phyloP scores from a whole-genome alignment of 2,329 filamentous ascomycete genomes.

The Metarhizium album region DNA sequence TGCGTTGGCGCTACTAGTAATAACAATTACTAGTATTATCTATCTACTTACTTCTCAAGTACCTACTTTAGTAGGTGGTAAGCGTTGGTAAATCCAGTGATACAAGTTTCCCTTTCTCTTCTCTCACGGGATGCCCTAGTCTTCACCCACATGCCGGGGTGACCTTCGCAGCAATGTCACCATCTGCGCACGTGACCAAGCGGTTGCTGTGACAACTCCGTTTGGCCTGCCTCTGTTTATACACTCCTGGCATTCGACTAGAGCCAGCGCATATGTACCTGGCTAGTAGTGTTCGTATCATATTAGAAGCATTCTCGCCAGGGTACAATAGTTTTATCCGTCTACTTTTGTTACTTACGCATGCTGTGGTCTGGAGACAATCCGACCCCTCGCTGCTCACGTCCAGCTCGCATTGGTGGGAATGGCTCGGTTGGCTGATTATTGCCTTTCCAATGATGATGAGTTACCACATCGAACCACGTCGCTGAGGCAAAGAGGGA shows the following conservation, averaged over 20 bases:
- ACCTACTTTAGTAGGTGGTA: too few relatives aligned
- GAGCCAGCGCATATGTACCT: background rate
- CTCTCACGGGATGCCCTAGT: too few relatives aligned
- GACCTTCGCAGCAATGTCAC: too few relatives aligned
- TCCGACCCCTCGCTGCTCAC: background rate
- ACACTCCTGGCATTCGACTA: background rate
- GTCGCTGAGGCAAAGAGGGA: slow-evolving; percentile 13
- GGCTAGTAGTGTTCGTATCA: background rate
- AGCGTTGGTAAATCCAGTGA: too few relatives aligned
- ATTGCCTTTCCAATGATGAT: slow-evolving; percentile 25
- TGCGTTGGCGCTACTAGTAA: too few relatives aligned
- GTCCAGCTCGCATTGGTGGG: background rate
- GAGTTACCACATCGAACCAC: slow-evolving; percentile 30
- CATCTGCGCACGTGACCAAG: background rate
- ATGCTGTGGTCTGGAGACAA: background rate
- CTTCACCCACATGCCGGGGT: too few relatives aligned
- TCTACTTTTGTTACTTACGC: background rate
- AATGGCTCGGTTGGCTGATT: slow-evolving; percentile 21
- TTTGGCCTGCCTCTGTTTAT: background rate
- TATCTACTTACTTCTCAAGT: too few relatives aligned
- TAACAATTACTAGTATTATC: too few relatives aligned
- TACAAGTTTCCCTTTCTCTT: too few relatives aligned
- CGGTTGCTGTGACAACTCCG: background rate
- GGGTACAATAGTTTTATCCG: background rate
- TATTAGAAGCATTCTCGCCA: background rate